Evolutionary conservation across 805 yeast genomes (phyloP).

Genomic region (Candida lessepsii): DNA sequence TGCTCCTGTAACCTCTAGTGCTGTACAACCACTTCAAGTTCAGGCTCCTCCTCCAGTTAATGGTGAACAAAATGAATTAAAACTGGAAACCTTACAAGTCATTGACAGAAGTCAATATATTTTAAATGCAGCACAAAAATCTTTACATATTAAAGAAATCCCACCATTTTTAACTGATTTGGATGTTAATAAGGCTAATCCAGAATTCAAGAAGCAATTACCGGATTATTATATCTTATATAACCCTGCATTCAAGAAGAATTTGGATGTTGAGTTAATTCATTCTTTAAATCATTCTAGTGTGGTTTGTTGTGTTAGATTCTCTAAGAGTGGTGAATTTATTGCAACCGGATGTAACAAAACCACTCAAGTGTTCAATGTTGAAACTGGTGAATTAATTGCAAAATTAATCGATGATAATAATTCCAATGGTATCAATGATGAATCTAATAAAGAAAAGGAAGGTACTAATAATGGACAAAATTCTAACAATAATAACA

Average conservation of each 20-base stretch:
- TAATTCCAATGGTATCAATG: slow-evolving; percentile 39
- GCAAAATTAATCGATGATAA: slow-evolving; percentile 83
- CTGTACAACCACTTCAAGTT: slow-evolving; percentile 1
- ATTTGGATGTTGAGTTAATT: slow-evolving; percentile 81
- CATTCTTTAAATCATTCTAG: slow-evolving; percentile 90
- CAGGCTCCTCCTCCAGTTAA: slow-evolving; percentile 12
- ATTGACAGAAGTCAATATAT: slow-evolving; percentile 42
- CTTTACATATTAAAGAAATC: slow-evolving; percentile 66
- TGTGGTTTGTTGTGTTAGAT: slow-evolving; percentile 95
- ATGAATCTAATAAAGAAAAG: slow-evolving; percentile 40
- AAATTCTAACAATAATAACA: slow-evolving; percentile 36
- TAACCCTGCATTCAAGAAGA: slow-evolving; percentile 72
- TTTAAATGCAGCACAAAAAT: slow-evolving; percentile 43
- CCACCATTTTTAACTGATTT: slow-evolving; percentile 80
- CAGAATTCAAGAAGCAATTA: slow-evolving; percentile 76
- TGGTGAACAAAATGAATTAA: slow-evolving; percentile 11
- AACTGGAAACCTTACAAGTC: slow-evolving; percentile 27
- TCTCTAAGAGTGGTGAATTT: slow-evolving; percentile 85
- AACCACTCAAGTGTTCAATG: slow-evolving; percentile 91
- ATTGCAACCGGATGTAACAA: slow-evolving; percentile 97
- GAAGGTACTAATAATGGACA: slow-evolving; percentile 12
- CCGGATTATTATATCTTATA: slow-evolving; percentile 85
- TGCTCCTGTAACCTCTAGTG: slow-evolving; percentile 9
- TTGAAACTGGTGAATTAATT: slow-evolving; percentile 84
- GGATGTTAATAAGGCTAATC: slow-evolving; percentile 73